Base-by-base conservation (phyloP, 306 rosid genomes). In the Gastrolobium bilobum region DNA sequence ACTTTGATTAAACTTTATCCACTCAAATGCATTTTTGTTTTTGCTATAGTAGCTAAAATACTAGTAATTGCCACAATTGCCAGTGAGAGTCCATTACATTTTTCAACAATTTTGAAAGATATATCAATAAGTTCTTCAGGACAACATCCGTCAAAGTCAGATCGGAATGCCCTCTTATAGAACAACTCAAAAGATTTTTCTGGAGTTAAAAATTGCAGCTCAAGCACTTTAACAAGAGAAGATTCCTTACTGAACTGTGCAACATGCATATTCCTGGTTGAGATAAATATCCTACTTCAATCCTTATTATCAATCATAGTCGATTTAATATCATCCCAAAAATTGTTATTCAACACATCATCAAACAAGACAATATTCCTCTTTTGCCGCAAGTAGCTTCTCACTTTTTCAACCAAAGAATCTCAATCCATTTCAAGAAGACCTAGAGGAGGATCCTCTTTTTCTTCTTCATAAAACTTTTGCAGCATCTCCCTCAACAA, bases 321-420 rank as follows among this genome's bases (percentile, higher is more conserved):
- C 39, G 1, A 15, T 63, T 63, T 3, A 15, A 63, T 15, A 33
- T 38, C n/a, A 3, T 7, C 6, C 39, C 64, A 58, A 3, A 58
- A 58, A 4, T 4, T 4, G 8, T 0, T 2, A 4, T 58, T 11
- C 70, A 50, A 63, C 3, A 63, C 70, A 39, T 63, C 34, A 63
- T 63, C 70, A 39, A 63, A 65, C 2, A 65, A 4, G 52, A 65
- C 15, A 4, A 65, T 15, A 9, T 65, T 40, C 71, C 71, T 65
- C 15, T 65, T 65, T 2, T 42, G 5, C 0, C 2, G 37, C 52
- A 65, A 65, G 52, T 8, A 5, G 3, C 4, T 4, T 26, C 15
- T 20, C 7, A 42, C 52, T 20, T 65, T 9, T 3, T 9, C 1
- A 1, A 29, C 8, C 71, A 65, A 42, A 0, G 8, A 2, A 0